A percentile compares a stretch with the other conserved stretches of the same genome.
Conservation (phyloP, 345 rosid species). For the Psidium guajava region DNA sequence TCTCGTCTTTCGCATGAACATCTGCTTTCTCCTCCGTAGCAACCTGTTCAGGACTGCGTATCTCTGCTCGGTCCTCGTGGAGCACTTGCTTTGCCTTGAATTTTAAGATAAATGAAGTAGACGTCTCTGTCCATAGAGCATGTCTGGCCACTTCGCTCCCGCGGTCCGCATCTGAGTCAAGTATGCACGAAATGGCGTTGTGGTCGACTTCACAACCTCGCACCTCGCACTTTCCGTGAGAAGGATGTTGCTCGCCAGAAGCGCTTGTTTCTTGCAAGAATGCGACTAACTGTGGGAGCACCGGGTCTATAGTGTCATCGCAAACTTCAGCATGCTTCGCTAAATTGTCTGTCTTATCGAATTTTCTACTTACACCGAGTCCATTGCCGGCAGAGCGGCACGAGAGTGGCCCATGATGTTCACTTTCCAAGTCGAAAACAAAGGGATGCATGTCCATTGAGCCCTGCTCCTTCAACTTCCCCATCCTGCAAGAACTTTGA, state of each 20-base stretch:
- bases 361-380: neutral
- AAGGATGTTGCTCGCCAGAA: slow-evolving; percentile 3
- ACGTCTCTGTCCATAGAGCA: slow-evolving; percentile 1
- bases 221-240: neutral
- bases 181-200: neutral
- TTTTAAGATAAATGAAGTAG: neutral
- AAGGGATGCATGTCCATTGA: neutral
- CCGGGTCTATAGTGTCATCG: neutral
- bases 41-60: neutral
- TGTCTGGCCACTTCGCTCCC: neutral
- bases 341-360: slow-evolving; percentile 3
- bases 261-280: slow-evolving; percentile 13
- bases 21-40: neutral
- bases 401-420: neutral
- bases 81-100: neutral
- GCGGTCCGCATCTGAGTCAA: neutral
- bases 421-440: neutral
- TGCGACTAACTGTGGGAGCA: slow-evolving; percentile 17
- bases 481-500: neutral
- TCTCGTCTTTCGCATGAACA: neutral
- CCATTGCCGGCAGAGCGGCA: neutral
- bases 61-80: neutral
- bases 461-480: neutral
- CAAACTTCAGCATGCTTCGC: neutral
- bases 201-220: neutral